Evolutionary conservation across 768 basidiomycete species (phyloP), one percentile per base, ranked within the genome.

Genomic region (Trametes cinnabarina): DNA sequence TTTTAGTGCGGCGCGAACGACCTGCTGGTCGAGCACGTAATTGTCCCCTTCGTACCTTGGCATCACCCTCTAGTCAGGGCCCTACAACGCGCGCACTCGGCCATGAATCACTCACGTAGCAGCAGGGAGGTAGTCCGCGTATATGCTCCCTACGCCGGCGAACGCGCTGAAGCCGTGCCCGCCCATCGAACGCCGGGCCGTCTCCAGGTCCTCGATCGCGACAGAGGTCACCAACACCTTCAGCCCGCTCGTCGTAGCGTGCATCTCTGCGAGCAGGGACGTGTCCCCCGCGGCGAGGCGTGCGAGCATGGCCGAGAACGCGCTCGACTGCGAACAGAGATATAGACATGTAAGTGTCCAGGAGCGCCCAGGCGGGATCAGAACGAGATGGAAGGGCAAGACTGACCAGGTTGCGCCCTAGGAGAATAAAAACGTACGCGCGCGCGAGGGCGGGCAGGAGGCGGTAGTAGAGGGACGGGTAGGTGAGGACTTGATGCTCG

Each of bases 111-210:
- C 82, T 10, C 65, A 87, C 83, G 88, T 89, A 23, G 77, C 81
- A 51, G 79, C 77, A 0, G 88, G 87, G 2, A 88, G 73, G 60
- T 83, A 82, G 67, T 87, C 82, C 3, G 83, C 84, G 61, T 88
- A 88, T 0, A 86, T 50, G 35, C 77, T 71, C 4, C 88, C 88
- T 1, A 91, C 75, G 3, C 87, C 88, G 0, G 85, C 76, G 61
- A 85, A 87, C 0, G 77, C 80, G 62, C 87, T 87, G 69, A 81
- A 90, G 0, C 90, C 89, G 69, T 92, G 89, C 3, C 89, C 89
- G 49, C 89, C 90, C 79, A 90, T 81, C 0, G 86, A 79, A 15
- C 87, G 79, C 8, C 88, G 80, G 3, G 86, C 84, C 6, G 75
- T 79, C 69, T 90, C 88, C 12, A 88, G 65, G 61, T 86, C 86